Conservation (phyloP, 345 rosid genomes). For the Dovyalis caffra region DNA sequence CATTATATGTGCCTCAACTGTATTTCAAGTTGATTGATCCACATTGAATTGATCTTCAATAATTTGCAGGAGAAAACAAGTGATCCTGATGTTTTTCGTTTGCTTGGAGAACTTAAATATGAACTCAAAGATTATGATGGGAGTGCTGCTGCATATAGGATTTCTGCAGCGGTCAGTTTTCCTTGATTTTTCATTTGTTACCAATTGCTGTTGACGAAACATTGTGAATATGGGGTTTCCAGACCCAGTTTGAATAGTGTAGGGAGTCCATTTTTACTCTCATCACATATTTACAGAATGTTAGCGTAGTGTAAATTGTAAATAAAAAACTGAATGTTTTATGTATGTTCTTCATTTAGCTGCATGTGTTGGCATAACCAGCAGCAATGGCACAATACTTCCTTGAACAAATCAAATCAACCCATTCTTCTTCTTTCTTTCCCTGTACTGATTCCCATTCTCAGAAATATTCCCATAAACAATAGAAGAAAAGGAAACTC, state of each 20-base stretch:
- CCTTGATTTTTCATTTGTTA: background rate
- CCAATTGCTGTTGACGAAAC: background rate
- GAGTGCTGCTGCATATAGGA: conserved; percentile 75
- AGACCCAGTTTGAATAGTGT: background rate
- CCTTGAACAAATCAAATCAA: no score
- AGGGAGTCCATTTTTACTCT: no score
- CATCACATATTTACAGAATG: no score
- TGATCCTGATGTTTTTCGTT: conserved; percentile 77
- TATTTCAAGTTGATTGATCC: conserved; percentile 22
- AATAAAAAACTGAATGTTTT: no score
- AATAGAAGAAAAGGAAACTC: no score
- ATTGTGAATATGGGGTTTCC: background rate
- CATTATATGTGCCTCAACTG: background rate
- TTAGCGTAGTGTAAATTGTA: no score
- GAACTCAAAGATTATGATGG: conserved; percentile 88
- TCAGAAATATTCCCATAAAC: no score
- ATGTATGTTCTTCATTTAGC: no score
- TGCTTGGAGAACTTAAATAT: conserved; percentile 92
- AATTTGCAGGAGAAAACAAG: conserved; percentile 64
- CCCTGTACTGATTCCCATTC: no score
- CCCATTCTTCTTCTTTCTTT: no score
- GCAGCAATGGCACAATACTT: no score
- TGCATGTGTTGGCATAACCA: no score
- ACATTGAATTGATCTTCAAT: conserved; percentile 22
- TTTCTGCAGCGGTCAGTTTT: conserved; percentile 53